These are phyloP conservation scores for Cystobasidium slooffiae DNA, from an alignment of 1,284 basidiomycete species.

Conservation along the genomic window DNA sequence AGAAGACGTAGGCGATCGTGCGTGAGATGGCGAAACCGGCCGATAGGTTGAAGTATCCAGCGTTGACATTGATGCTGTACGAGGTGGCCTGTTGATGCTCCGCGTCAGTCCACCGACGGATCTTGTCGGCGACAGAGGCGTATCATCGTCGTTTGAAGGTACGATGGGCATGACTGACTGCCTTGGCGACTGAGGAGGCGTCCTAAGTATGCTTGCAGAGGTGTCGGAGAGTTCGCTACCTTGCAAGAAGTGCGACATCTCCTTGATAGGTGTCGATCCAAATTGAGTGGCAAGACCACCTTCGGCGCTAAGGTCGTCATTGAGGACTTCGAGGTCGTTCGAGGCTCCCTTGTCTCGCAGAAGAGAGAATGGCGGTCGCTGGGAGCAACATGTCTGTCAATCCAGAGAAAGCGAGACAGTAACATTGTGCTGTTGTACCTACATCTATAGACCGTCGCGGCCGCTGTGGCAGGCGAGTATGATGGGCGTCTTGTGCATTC, in stretches of 20 bases:
- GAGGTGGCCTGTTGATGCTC: constrained; percentile 16
- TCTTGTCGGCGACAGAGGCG: constrained; percentile 14
- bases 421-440: background rate
- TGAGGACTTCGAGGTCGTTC: constrained; percentile 26
- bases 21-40: background rate
- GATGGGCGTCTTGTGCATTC: background rate
- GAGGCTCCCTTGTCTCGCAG: constrained; percentile 33
- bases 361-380: constrained; percentile 9
- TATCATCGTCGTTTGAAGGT: background rate
- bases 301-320: background rate
- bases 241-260: constrained; percentile 13
- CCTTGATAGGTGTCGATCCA: background rate
- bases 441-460: background rate
- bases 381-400: background rate
- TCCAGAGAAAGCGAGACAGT: background rate
- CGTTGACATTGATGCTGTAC: constrained; percentile 26
- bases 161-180: background rate
- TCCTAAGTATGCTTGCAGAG: background rate
- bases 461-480: constrained; percentile 1
- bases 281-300: background rate
- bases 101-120: background rate
- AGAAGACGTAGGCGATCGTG: background rate
- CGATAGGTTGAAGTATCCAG: background rate
- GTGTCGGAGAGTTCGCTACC: background rate
- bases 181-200: constrained; percentile 21